Base-by-base conservation (phyloP, 1,284 basidiomycete species). In the Mycosarcoma maydis region DNA sequence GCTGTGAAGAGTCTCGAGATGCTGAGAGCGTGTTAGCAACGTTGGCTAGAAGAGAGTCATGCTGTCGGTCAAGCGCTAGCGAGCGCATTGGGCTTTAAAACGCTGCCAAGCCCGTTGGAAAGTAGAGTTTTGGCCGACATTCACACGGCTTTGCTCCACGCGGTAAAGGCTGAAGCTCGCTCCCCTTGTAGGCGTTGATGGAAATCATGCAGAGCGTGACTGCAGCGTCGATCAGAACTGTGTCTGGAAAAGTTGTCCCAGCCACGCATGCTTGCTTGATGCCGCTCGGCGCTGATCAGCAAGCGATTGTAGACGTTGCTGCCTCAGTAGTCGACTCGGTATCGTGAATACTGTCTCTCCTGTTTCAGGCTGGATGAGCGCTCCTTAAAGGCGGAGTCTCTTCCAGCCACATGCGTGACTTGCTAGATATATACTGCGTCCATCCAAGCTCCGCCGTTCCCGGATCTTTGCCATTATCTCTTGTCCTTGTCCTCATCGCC, bases 261-360 rank as follows among this genome's bases (percentile, higher is more conserved):
- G 6, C 38, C 26, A n/a, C 6, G 11, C 33, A n/a, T 34, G 36
- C n/a, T 37, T 20, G 36, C 19, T 19, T n/a, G 4, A 8, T 9
- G n/a, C 17, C 36, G 36, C 36, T 37, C 19, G 4, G n/a, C 36
- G 4, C 17, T 20, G 19, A 9, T 37, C 17, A 9, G 36, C 19
- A 29, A 13, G 27, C 13, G 13, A 29, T 37, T 20, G 44, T 46
- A 46, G 44, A 46, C 44, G 44, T 46, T 46, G 44, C n/a, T n/a
- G n/a, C n/a, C n/a, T n/a, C n/a, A n/a, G n/a, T n/a, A n/a, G n/a
- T n/a, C n/a, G n/a, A n/a, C n/a, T n/a, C n/a, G n/a, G n/a, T 39
- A 19, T 27, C 13, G 27, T 29, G 13, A 29, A 29, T 29, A 13
- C 24, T 26, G n/a, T n/a, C n/a, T 23, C 20, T 48, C 36, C 20